Evolutionary conservation across 1,284 basidiomycete species (phyloP).

Genomic region (Boletus semigastroideus): DNA sequence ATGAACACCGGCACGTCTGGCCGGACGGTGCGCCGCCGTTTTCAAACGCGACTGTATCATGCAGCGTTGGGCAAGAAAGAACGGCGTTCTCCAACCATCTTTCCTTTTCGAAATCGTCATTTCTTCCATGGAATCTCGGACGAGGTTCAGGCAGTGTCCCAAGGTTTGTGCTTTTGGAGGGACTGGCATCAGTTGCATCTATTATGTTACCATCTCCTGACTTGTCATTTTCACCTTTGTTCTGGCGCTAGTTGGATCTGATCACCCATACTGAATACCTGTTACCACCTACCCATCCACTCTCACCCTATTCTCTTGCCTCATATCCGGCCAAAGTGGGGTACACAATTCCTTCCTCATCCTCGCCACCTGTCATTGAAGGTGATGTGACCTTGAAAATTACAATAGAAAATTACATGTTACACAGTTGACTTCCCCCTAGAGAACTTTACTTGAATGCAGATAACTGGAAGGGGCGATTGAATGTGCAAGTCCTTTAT

Average conservation of each 20-base stretch:
- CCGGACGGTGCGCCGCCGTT: constrained; percentile 7
- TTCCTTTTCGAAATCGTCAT: constrained; percentile 45
- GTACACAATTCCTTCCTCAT: constrained; percentile 13
- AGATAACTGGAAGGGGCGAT: too few relatives aligned
- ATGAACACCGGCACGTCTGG: too few relatives aligned
- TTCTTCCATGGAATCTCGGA: neutral
- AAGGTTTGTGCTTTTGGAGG: constrained; percentile 13
- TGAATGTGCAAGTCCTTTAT: too few relatives aligned
- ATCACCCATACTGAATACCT: constrained; percentile 23
- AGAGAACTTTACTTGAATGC: too few relatives aligned
- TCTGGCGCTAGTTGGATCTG: neutral
- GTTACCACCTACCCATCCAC: constrained; percentile 16
- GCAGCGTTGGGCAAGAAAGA: constrained; percentile 40
- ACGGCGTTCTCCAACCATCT: constrained; percentile 36
- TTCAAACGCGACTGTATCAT: constrained; percentile 39
- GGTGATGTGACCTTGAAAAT: neutral
- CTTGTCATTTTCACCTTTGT: neutral
- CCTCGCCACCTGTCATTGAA: neutral
- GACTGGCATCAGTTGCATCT: neutral
- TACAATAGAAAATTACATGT: too few relatives aligned
- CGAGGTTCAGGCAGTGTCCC: constrained; percentile 1
- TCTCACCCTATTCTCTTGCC: constrained; percentile 18
- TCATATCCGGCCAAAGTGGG: constrained; percentile 23
- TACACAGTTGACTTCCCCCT: too few relatives aligned
- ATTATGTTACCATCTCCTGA: neutral